phyloP scores from a whole-genome alignment of 2,329 filamentous ascomycete species.

The Orbilia blumenaviensis region DNA sequence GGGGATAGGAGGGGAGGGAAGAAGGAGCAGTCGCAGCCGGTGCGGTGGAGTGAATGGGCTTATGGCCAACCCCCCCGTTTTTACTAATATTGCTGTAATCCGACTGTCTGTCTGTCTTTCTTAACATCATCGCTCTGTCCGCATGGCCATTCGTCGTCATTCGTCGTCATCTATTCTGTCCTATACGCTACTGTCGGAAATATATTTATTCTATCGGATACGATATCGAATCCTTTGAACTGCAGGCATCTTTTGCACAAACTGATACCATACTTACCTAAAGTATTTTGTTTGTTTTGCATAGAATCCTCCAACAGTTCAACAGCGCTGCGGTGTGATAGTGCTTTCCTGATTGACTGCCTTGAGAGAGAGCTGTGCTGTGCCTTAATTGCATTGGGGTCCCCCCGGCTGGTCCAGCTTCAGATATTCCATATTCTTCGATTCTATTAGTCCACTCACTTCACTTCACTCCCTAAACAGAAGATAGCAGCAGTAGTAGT shows the following conservation, averaged over 20 bases:
- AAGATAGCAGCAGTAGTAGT: too few relatives aligned
- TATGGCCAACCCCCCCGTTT: conserved; percentile 21
- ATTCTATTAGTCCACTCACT: too few relatives aligned
- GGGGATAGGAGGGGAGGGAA: background rate
- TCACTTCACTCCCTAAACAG: too few relatives aligned
- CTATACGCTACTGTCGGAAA: too few relatives aligned
- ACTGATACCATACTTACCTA: too few relatives aligned
- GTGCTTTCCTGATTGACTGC: background rate
- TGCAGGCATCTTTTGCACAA: too few relatives aligned
- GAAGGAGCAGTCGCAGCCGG: conserved; percentile 21
- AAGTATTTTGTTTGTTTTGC: background rate
- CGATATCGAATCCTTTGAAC: too few relatives aligned
- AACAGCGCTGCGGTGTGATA: background rate
- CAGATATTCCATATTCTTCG: too few relatives aligned
- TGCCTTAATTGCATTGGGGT: background rate
- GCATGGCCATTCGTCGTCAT: background rate
- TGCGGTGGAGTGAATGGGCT: background rate
- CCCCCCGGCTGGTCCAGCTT: too few relatives aligned
- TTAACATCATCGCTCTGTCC: background rate
- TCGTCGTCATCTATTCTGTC: background rate
- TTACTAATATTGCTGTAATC: background rate
- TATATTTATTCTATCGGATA: too few relatives aligned
- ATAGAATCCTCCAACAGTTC: background rate
- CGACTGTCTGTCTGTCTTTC: background rate
- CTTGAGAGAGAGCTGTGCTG: background rate